Evolutionary conservation across 2,329 filamentous ascomycete genomes (phyloP).

Genomic region (Aspergillus amoenus): DNA sequence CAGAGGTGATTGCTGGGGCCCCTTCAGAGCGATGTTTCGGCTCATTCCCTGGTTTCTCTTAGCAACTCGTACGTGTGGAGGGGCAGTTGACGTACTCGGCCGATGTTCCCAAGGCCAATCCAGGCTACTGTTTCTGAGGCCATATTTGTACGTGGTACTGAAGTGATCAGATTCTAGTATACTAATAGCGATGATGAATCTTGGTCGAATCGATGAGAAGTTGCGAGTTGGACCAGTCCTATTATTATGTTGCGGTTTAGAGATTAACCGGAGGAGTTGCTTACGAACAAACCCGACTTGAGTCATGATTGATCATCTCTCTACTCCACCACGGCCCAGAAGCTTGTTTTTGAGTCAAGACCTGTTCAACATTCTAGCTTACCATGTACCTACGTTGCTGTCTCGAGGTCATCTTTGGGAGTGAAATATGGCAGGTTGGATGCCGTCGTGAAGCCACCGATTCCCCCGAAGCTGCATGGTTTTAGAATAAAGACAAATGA

Average conservation of each 20-base stretch:
- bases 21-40: constrained; percentile 80
- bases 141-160: constrained; percentile 17
- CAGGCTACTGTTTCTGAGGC: constrained; percentile 60
- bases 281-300: constrained; percentile 1
- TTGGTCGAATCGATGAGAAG: neutral
- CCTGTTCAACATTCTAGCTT: neutral
- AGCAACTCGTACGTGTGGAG: constrained; percentile 1
- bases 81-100: constrained; percentile 58
- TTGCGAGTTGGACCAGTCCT: neutral
- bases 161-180: neutral
- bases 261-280: constrained; percentile 5
- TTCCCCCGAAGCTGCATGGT: neutral
- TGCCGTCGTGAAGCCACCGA: neutral
- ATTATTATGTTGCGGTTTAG: neutral
- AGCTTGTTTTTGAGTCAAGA: constrained; percentile 6
- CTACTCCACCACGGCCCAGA: neutral
- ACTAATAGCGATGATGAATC: neutral
- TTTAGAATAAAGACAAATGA: neutral
- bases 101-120: constrained; percentile 88
- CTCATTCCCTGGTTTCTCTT: constrained; percentile 66
- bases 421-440: neutral
- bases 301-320: constrained; percentile 2
- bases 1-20: constrained; percentile 66
- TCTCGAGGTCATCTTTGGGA: neutral
- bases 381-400: neutral